phyloP scores from a whole-genome alignment of 2,329 filamentous ascomycete species.

The Chalara sp. region DNA sequence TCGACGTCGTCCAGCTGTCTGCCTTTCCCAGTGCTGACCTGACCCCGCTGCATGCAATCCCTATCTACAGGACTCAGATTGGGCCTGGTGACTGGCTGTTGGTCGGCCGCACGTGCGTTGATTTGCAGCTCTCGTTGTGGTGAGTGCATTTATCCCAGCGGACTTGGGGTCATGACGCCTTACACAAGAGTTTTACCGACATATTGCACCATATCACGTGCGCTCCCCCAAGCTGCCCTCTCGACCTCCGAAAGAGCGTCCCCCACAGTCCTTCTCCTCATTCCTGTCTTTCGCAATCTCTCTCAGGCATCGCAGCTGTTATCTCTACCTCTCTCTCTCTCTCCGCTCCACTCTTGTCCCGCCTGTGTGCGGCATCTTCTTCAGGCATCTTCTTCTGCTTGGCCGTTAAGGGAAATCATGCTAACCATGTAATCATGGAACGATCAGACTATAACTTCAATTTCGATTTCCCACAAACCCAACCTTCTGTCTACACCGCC shows the following conservation, averaged over 20 bases:
- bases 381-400: not conserved
- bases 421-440: conserved; percentile 22
- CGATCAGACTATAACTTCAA: conserved; percentile 26
- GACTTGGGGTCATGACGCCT: not conserved
- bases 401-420: conserved; percentile 15
- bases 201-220: conserved; percentile 24
- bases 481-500: conserved; percentile 8
- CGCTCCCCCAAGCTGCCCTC: not conserved
- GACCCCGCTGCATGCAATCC: not conserved
- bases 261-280: not conserved
- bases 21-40: not conserved
- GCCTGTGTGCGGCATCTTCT: no score
- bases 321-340: conserved; percentile 3
- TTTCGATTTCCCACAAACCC: conserved; percentile 14
- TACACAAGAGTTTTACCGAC: not conserved
- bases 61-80: no score
- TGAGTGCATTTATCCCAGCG: not conserved
- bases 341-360: not conserved
- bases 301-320: not conserved
- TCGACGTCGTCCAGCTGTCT: not conserved
- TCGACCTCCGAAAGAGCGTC: not conserved
- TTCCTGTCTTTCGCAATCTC: not conserved
- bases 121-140: not conserved
- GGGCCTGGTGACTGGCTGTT: not conserved
- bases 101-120: not conserved